Conservation (phyloP, 108 stramenopile species). For the Pseudonitzschia multistriata region DNA sequence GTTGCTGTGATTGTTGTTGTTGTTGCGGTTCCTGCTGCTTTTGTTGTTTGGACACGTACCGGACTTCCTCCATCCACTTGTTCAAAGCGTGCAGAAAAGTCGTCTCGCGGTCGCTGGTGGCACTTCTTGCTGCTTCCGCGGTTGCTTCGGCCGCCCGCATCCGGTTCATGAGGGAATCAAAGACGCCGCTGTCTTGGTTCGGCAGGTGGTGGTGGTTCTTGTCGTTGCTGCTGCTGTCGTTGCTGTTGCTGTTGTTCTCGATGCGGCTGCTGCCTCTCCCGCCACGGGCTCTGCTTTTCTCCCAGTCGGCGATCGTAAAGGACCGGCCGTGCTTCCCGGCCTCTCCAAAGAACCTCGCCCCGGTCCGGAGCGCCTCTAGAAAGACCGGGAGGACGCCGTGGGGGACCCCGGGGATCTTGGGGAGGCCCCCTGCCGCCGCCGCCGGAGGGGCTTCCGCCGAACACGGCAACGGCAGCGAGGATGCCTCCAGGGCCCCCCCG, state of each 20-base stretch:
- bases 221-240: background rate
- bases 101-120: background rate
- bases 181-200: background rate
- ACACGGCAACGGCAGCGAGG: background rate
- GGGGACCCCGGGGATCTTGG: slow-evolving; percentile 47
- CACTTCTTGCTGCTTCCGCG: background rate
- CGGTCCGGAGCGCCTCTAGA: slow-evolving; percentile 31
- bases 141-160: slow-evolving; percentile 14
- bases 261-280: background rate
- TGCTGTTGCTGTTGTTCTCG: background rate
- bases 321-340: background rate
- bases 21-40: background rate
- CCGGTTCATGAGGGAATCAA: slow-evolving; percentile 32
- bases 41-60: slow-evolving; percentile 19
- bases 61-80: slow-evolving; percentile 37
- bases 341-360: slow-evolving; percentile 30
- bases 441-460: too few species aligned
- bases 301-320: slow-evolving; percentile 11
- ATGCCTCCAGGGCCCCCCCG: background rate
- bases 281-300: background rate
- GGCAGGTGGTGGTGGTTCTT: too few species aligned
- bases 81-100: slow-evolving; percentile 24
- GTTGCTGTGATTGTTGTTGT: slow-evolving; percentile 13
- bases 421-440: too few species aligned
- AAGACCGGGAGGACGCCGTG: slow-evolving; percentile 35